Evolutionary conservation across 2,329 filamentous ascomycete genomes (phyloP).

Genomic region (Xenoacremonium recifei): DNA sequence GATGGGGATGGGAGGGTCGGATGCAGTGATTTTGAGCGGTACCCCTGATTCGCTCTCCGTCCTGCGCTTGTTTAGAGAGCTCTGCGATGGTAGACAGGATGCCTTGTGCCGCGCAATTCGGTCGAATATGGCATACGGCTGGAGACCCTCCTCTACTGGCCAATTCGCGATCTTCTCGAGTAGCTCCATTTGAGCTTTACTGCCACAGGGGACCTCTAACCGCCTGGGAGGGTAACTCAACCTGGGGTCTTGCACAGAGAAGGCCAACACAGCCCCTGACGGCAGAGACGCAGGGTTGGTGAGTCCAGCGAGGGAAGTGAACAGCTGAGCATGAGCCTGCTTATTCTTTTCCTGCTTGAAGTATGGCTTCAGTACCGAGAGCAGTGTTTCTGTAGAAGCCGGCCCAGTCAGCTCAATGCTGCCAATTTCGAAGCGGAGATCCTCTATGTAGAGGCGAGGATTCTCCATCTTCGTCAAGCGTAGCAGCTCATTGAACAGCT

Average conservation of each 20-base stretch:
- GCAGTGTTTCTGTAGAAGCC: slow-evolving; percentile 74
- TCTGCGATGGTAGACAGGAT: slow-evolving; percentile 69
- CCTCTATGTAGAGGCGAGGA: slow-evolving; percentile 62
- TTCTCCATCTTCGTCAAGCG: slow-evolving; percentile 57
- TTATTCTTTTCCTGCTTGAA: slow-evolving; percentile 27
- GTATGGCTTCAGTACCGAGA: slow-evolving; percentile 63
- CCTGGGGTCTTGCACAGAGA: slow-evolving; percentile 76
- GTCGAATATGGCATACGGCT: slow-evolving; percentile 62
- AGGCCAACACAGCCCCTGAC: slow-evolving; percentile 65
- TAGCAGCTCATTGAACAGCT: slow-evolving; percentile 64
- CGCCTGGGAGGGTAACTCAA: slow-evolving; percentile 71
- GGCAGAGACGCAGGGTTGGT: slow-evolving; percentile 71
- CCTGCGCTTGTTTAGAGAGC: slow-evolving; percentile 76
- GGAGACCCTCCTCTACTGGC: slow-evolving; percentile 57
- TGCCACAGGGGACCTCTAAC: slow-evolving; percentile 40
- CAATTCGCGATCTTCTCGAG: slow-evolving; percentile 64
- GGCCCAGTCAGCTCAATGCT: slow-evolving; percentile 62
- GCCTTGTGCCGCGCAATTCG: slow-evolving; percentile 64
- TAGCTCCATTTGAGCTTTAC: slow-evolving; percentile 40
- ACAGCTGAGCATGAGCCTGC: slow-evolving; percentile 45
- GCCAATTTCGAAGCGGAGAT: slow-evolving; percentile 66
- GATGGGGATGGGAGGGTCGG: slow-evolving; percentile 76
- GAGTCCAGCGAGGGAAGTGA: slow-evolving; percentile 53
- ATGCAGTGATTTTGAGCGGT: slow-evolving; percentile 52
- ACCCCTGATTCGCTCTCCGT: slow-evolving; percentile 60